Conservation (phyloP, 768 basidiomycete genomes). For the Agaricus sinodeliciosus region DNA sequence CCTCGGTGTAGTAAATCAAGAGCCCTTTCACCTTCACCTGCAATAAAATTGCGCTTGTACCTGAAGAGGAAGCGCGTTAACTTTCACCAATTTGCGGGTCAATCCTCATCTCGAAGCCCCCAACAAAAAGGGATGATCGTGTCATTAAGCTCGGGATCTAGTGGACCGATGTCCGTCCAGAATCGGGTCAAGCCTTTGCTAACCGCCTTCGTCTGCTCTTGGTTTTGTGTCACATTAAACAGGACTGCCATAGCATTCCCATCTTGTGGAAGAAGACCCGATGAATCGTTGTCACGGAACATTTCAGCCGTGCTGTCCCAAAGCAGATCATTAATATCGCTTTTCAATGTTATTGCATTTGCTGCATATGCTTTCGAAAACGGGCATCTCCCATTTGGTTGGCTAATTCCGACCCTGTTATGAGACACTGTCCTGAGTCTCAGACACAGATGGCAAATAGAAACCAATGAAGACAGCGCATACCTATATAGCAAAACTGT, state of each 20-base stretch:
- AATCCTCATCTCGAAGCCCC: conserved; percentile 36
- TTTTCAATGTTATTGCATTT: conserved; percentile 33
- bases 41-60: conserved; percentile 44
- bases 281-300: conserved; percentile 40
- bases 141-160: conserved; percentile 43
- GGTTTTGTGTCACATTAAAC: conserved; percentile 35
- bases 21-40: conserved; percentile 37
- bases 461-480: not conserved
- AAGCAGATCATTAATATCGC: conserved; percentile 32
- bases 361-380: conserved; percentile 21
- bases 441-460: not conserved
- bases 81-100: not conserved
- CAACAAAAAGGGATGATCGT: conserved; percentile 48
- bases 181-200: conserved; percentile 37
- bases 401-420: conserved; percentile 31
- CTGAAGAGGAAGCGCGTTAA: conserved; percentile 18
- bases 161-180: conserved; percentile 42
- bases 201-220: conserved; percentile 32
- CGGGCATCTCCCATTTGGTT: conserved; percentile 17
- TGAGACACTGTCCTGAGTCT: conserved; percentile 19
- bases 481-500: conserved; percentile 41
- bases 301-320: conserved; percentile 37
- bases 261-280: conserved; percentile 39
- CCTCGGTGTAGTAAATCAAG: conserved; percentile 37
- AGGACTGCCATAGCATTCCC: conserved; percentile 43